A percentile compares a stretch with the other conserved stretches of the same genome.
Evolutionary conservation across 2,329 filamentous ascomycete genomes (phyloP).

Genomic region (Microthyrium microscopicum): DNA sequence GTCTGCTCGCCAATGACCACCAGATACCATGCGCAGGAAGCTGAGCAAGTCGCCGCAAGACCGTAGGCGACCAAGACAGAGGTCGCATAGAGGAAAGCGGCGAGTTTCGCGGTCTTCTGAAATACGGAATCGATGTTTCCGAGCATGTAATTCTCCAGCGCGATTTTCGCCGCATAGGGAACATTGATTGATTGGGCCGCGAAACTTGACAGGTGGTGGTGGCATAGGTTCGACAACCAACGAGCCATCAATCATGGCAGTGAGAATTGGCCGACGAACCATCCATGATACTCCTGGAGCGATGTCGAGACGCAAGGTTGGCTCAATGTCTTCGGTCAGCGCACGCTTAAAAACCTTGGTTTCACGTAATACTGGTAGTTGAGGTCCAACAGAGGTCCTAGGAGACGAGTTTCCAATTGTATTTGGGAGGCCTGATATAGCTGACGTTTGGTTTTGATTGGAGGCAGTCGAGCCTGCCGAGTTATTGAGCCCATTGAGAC

Average conservation of each 20-base stretch:
- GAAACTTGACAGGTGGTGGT: conserved; percentile 34
- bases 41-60: conserved; percentile 81
- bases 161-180: conserved; percentile 77
- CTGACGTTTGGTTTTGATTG: conserved; percentile 40
- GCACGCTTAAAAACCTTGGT: conserved; percentile 88
- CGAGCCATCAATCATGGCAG: conserved; percentile 66
- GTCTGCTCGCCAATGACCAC: conserved; percentile 78
- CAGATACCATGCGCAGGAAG: conserved; percentile 65
- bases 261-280: conserved; percentile 68
- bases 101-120: conserved; percentile 73
- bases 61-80: conserved; percentile 69
- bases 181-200: conserved; percentile 49
- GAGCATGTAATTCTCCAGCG: conserved; percentile 51
- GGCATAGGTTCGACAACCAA: conserved; percentile 82
- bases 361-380: conserved; percentile 60
- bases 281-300: conserved; percentile 91
- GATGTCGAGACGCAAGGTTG: conserved; percentile 73
- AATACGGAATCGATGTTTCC: conserved; percentile 77
- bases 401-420: not conserved
- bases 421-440: conserved; percentile 28
- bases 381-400: conserved; percentile 17
- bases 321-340: conserved; percentile 81
- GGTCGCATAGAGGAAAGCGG: conserved; percentile 75
- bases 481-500: conserved; percentile 38
- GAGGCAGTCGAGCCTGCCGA: conserved; percentile 25